phyloP scores from a whole-genome alignment of 176 grass and related monocot genomes.

The Leersia perrieri region DNA sequence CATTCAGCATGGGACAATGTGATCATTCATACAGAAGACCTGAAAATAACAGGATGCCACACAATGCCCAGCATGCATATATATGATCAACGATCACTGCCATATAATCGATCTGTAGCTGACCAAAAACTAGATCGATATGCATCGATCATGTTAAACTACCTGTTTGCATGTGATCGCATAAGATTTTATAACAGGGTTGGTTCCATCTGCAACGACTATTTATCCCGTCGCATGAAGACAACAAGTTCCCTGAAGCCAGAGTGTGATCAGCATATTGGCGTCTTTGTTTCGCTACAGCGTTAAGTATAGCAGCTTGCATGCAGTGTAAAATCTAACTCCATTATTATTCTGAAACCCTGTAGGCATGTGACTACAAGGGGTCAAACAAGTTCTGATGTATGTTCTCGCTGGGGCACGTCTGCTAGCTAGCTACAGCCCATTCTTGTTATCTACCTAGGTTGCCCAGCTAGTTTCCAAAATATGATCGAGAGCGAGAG shows the following conservation, averaged over 20 bases:
- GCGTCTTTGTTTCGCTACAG: background rate
- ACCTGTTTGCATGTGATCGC: constrained; percentile 24
- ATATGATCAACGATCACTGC: background rate
- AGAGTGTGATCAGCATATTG: background rate
- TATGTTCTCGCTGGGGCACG: background rate
- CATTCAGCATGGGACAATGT: constrained; percentile 5
- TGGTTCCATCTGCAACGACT: constrained; percentile 8
- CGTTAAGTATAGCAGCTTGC: background rate
- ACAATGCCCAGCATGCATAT: constrained; percentile 1
- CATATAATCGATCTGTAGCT: constrained; percentile 7
- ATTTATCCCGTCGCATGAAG: constrained; percentile 17
- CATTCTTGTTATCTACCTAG: constrained; percentile 7
- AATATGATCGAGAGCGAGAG: background rate
- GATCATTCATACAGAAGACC: background rate
- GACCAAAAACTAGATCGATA: background rate
- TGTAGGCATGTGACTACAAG: constrained; percentile 38
- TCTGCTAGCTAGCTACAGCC: constrained; percentile 21
- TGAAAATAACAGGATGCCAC: background rate
- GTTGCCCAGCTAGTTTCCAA: background rate
- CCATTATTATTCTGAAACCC: constrained; percentile 16
- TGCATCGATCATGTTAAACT: background rate
- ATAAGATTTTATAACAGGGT: background rate
- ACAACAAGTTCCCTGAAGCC: constrained; percentile 23
- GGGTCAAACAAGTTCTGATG: constrained; percentile 1
- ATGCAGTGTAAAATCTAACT: constrained; percentile 6